Evolutionary conservation across 345 rosid species (phyloP).

Genomic region (Mangifera indica): DNA sequence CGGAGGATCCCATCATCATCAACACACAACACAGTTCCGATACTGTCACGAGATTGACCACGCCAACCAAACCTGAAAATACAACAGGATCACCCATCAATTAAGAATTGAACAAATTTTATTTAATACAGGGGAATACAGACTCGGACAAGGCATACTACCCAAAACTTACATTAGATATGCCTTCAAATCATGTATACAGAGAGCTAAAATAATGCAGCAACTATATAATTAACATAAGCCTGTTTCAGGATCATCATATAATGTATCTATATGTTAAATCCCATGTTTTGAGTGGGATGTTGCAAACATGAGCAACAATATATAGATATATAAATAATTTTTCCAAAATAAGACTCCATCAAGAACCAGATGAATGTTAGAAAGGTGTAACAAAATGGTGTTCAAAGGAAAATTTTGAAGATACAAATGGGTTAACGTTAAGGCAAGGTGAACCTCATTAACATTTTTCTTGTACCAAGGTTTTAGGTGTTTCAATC

Average conservation of each 20-base stretch:
- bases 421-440: too few species aligned
- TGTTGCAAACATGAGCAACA: background rate
- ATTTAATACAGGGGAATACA: background rate
- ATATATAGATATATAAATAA: too few species aligned
- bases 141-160: background rate
- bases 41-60: constrained; percentile 83
- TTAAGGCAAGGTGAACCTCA: too few species aligned
- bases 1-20: constrained; percentile 98
- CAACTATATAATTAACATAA: background rate
- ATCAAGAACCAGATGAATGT: too few species aligned
- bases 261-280: background rate
- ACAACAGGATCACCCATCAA: constrained; percentile 20
- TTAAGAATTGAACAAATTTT: constrained; percentile 7
- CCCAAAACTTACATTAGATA: background rate
- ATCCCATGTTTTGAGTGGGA: too few species aligned
- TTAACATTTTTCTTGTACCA: too few species aligned
- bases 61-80: constrained; percentile 88
- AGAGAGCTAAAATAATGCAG: background rate
- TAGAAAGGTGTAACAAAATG: too few species aligned
- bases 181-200: background rate
- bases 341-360: too few species aligned
- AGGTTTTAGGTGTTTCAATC: too few species aligned
- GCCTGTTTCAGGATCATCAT: background rate
- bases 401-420: too few species aligned
- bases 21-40: constrained; percentile 96